Evolutionary conservation across 805 yeast species (phyloP).

Genomic region (Yarrowia yakushimensis): DNA sequence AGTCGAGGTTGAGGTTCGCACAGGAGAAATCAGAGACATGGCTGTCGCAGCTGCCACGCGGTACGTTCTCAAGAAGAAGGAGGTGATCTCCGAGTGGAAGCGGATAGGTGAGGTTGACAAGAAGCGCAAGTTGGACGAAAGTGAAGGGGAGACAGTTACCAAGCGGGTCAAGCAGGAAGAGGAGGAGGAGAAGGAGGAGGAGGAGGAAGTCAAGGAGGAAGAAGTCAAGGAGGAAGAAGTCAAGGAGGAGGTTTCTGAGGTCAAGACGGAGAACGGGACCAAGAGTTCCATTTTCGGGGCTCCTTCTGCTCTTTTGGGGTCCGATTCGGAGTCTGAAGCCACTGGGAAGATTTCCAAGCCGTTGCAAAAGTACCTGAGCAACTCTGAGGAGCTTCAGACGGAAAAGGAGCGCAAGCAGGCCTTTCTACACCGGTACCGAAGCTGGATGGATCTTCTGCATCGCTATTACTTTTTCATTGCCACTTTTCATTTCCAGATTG

Average conservation of each 20-base stretch:
- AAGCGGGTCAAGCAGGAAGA: background rate
- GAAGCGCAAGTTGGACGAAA: background rate
- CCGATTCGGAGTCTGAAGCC: slow-evolving; percentile 7
- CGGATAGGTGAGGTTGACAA: background rate
- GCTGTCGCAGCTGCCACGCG: background rate
- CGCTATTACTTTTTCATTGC: slow-evolving; percentile 76
- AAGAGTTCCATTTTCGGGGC: background rate
- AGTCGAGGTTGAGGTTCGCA: slow-evolving; percentile 24
- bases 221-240: slow-evolving; percentile 30
- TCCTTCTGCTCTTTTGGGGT: background rate
- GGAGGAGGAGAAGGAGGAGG: slow-evolving; percentile 27
- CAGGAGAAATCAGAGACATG: slow-evolving; percentile 4
- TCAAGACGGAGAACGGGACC: background rate
- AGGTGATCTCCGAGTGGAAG: slow-evolving; percentile 1
- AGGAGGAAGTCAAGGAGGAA: slow-evolving; percentile 27
- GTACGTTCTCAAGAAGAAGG: background rate
- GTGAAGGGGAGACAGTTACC: background rate
- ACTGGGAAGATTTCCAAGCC: background rate
- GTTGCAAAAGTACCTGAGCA: background rate
- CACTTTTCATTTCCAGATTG: slow-evolving; percentile 61
- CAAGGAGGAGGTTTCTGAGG: slow-evolving; percentile 12
- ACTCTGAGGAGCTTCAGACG: background rate
- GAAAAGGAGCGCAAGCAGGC: slow-evolving; percentile 30
- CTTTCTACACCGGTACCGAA: slow-evolving; percentile 40
- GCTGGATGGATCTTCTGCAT: slow-evolving; percentile 62